Conservation (phyloP, 371 early-diverging fungal genomes). For the Lichtheimia ornata region DNA sequence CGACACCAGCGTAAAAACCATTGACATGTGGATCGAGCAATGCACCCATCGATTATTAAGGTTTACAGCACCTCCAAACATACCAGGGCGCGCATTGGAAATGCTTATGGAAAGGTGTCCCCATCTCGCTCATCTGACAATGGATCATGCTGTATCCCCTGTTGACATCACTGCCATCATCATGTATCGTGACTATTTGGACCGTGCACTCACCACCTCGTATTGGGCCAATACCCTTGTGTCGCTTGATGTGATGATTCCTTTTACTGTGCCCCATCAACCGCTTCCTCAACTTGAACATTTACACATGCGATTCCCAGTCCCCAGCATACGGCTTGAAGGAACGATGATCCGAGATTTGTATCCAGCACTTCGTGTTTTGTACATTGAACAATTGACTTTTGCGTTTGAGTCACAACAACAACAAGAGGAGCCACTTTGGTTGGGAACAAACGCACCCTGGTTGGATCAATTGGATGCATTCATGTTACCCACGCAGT, state of each 20-base stretch:
- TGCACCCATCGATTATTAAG: too few relatives aligned
- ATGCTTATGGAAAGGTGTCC: too few relatives aligned
- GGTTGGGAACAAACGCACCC: not conserved
- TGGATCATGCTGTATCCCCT: too few relatives aligned
- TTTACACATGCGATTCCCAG: not conserved
- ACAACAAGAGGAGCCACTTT: not conserved
- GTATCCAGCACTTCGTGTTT: not conserved
- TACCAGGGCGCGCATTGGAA: too few relatives aligned
- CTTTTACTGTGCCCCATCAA: not conserved
- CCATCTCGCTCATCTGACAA: too few relatives aligned
- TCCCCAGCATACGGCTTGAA: not conserved
- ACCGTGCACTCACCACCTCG: not conserved
- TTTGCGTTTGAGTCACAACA: not conserved
- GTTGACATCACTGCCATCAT: too few relatives aligned
- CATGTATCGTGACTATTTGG: not conserved
- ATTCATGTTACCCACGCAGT: constrained; percentile 3
- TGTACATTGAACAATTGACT: not conserved
- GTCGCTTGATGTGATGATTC: too few relatives aligned
- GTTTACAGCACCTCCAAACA: too few relatives aligned
- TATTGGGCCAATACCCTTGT: too few relatives aligned
- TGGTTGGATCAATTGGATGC: constrained; percentile 7
- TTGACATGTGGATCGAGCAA: too few relatives aligned
- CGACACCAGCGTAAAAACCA: too few relatives aligned
- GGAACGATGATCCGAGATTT: not conserved
- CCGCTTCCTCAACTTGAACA: not conserved